Evolutionary conservation across 768 basidiomycete species (phyloP), one percentile per base, ranked within the genome.

Genomic region (Lactarius sanguifluus): DNA sequence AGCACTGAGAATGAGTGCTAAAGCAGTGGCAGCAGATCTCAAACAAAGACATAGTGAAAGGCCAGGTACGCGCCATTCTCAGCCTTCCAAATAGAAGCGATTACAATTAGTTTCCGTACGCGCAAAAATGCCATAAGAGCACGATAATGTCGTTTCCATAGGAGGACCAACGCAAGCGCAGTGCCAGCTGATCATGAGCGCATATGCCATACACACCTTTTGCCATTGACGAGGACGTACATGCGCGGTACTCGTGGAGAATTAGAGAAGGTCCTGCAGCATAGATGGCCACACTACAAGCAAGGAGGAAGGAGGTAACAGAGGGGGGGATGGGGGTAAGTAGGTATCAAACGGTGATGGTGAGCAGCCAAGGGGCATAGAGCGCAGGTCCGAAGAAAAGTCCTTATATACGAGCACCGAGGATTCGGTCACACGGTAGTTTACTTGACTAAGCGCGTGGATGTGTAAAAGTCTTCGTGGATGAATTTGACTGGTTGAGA

Each of bases 331-430:
- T 23, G 25, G 23, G 12, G 1, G 13, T 6, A 23, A 25, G 5
- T 10, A 15, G 10, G 47, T 13, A n/a, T 10, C 0, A 12, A 47
- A 47, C 9, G 20, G 38, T 64, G 63, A 43, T 23, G 57, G 63
- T 58, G 6, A 7, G 23, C 34, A 58, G 34, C 40, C 57, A 64
- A 64, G 57, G 45, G 47, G 20, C n/a, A 57, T 30, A 30, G 18
- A 30, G 23, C 23, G 3, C 43, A 57, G 30, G 55, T 57, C n/a
- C 16, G 9, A 57, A 56, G 28, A 32, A n/a, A 30, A 8, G 16
- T 8, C 55, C 55, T 34, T 57, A 57, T 57, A 34, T 34, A 57
- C 12, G 55, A 30, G 55, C 55, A 36, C 18, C 55, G 8, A n/a
- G 18, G 30, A 57, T 18, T 57, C 30, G 13, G 25, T 25, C 47